These are phyloP conservation scores for Lipomyces spencermartinsiae DNA, from an alignment of 805 yeast species.

Conservation along the genomic window DNA sequence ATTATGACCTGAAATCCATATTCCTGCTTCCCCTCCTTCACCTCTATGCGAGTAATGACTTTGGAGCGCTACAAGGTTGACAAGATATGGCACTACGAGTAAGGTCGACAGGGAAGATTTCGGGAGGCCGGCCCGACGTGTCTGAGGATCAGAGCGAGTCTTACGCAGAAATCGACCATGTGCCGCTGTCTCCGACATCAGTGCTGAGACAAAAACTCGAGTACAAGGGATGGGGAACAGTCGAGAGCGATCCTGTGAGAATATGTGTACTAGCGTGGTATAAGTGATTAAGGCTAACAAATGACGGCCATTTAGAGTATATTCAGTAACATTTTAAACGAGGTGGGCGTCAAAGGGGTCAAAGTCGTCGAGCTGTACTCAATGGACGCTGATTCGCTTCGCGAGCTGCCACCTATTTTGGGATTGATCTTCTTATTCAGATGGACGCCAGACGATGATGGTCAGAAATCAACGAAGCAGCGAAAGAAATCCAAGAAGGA, in stretches of 20 bases:
- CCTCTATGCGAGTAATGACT: neutral
- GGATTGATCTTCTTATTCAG: conserved; percentile 33
- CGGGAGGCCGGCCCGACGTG: neutral
- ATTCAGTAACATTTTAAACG: conserved; percentile 22
- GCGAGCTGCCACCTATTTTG: neutral
- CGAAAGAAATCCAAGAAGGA: neutral
- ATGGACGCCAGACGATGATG: conserved; percentile 20
- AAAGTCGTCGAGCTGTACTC: conserved; percentile 28
- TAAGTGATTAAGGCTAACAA: neutral
- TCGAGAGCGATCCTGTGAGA: conserved; percentile 35
- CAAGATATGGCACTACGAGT: neutral
- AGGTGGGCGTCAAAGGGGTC: conserved; percentile 27
- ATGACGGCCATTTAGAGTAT: conserved; percentile 11
- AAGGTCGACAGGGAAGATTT: neutral
- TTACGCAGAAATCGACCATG: conserved; percentile 6
- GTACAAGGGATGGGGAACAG: conserved; percentile 28
- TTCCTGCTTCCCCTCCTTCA: neutral
- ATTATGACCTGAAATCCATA: neutral
- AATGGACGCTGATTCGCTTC: conserved; percentile 20
- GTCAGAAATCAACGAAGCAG: neutral
- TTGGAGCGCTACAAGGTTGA: neutral
- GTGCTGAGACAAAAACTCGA: conserved; percentile 17
- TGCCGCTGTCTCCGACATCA: conserved; percentile 15
- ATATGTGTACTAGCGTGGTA: neutral
- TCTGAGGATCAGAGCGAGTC: neutral